A percentile compares a stretch with the other conserved stretches of the same genome.
phyloP scores from a whole-genome alignment of 371 early-diverging fungal genomes.

The Zychaea mexicana region DNA sequence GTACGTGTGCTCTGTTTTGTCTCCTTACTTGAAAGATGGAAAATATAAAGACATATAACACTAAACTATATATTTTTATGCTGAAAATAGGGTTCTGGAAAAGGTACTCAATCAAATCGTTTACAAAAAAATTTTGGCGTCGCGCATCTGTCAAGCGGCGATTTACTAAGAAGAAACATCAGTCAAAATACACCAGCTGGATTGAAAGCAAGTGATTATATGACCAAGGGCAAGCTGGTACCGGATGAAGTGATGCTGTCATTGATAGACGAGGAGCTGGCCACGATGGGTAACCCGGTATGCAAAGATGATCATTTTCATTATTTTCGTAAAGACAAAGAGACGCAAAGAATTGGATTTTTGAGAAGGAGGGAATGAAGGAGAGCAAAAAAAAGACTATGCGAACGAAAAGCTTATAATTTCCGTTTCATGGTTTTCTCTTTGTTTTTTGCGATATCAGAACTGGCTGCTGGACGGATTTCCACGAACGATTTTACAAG shows the following conservation, averaged over 20 bases:
- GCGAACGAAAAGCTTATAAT: too few relatives aligned
- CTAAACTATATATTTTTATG: not conserved
- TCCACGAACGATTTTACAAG: slow-evolving; percentile 92
- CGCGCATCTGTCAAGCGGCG: slow-evolving; percentile 79
- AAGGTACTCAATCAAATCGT: slow-evolving; percentile 87
- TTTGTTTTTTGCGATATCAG: slow-evolving; percentile 11
- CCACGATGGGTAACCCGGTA: slow-evolving; percentile 46
- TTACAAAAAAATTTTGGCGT: slow-evolving; percentile 72
- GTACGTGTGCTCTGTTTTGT: slow-evolving; percentile 31
- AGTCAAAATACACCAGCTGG: slow-evolving; percentile 70
- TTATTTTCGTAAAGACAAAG: not conserved
- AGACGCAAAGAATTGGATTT: too few relatives aligned
- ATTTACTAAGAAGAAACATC: slow-evolving; percentile 81
- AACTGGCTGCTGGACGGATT: slow-evolving; percentile 96
- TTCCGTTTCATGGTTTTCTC: too few relatives aligned
- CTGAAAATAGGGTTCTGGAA: slow-evolving; percentile 70
- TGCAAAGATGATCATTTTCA: slow-evolving; percentile 10
- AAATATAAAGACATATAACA: not conserved
- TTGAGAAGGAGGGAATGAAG: not conserved
- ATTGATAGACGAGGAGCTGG: slow-evolving; percentile 74
- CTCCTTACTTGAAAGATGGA: not conserved
- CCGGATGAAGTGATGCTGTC: slow-evolving; percentile 79
- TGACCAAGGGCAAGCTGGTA: slow-evolving; percentile 67
- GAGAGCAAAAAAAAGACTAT: too few relatives aligned
- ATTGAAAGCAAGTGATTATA: slow-evolving; percentile 56